These are phyloP conservation scores for Fagus crenata DNA, from an alignment of 306 rosid species.

Conservation along the genomic window DNA sequence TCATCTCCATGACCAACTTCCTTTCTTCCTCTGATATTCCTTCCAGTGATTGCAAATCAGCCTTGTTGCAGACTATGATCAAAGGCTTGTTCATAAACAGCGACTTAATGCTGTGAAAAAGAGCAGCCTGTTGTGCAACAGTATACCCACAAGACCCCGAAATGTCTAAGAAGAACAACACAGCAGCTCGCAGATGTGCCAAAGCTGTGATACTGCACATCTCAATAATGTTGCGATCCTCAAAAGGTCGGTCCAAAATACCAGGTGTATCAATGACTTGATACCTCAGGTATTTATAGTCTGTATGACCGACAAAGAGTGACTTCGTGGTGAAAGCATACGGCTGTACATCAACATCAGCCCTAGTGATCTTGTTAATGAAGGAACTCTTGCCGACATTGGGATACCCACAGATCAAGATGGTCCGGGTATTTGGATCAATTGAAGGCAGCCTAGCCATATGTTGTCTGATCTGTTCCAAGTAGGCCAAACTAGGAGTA, in stretches of 20 bases:
- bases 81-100: background rate
- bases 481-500: conserved; percentile 86
- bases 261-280: conserved; percentile 93
- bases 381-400: conserved; percentile 93
- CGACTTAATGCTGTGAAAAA: conserved; percentile 73
- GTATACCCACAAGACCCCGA: conserved; percentile 90
- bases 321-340: conserved; percentile 93
- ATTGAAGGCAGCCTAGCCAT: conserved; percentile 92
- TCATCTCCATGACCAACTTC: no score
- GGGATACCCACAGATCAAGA: conserved; percentile 87
- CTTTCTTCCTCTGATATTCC: conserved; percentile 46
- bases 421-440: conserved; percentile 74
- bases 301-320: conserved; percentile 85
- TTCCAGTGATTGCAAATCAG: conserved; percentile 81
- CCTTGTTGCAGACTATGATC: conserved; percentile 42
- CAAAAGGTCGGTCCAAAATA: conserved; percentile 89
- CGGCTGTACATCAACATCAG: conserved; percentile 92
- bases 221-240: conserved; percentile 86
- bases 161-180: conserved; percentile 80
- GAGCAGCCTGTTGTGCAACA: conserved; percentile 82
- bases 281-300: conserved; percentile 79
- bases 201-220: conserved; percentile 94
- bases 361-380: conserved; percentile 85
- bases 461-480: conserved; percentile 86
- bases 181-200: conserved; percentile 87